These are phyloP conservation scores for Apiotrichum brassicae DNA, from an alignment of 1,284 basidiomycete species.

Conservation along the genomic window DNA sequence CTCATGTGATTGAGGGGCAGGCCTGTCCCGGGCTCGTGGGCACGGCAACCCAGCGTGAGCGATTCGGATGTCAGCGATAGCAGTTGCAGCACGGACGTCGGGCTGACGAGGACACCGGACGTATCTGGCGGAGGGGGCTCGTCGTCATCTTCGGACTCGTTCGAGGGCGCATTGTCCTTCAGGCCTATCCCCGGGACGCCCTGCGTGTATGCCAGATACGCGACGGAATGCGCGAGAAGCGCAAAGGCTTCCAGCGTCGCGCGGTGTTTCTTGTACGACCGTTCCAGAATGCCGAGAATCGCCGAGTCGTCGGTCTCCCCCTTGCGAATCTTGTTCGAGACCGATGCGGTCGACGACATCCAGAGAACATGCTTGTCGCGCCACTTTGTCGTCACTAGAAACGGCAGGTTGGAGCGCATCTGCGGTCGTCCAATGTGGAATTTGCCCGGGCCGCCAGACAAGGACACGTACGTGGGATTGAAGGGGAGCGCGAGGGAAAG, in stretches of 20 bases:
- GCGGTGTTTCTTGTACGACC: slow-evolving; percentile 26
- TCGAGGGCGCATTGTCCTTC: not conserved
- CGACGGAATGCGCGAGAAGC: slow-evolving; percentile 34
- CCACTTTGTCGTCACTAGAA: slow-evolving; percentile 32
- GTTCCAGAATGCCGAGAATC: slow-evolving; percentile 7
- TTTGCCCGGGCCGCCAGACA: not conserved
- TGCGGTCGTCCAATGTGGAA: slow-evolving; percentile 31
- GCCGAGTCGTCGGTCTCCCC: slow-evolving; percentile 5
- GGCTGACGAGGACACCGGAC: slow-evolving; percentile 18
- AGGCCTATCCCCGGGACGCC: slow-evolving; percentile 37
- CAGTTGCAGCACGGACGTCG: slow-evolving; percentile 29
- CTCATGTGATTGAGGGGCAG: slow-evolving; percentile 24
- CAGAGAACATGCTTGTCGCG: slow-evolving; percentile 34
- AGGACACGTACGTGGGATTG: slow-evolving; percentile 10
- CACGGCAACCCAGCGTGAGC: slow-evolving; percentile 23
- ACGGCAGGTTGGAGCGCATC: slow-evolving; percentile 31
- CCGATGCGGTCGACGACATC: slow-evolving; percentile 32
- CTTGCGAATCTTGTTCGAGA: slow-evolving; percentile 19
- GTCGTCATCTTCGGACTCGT: slow-evolving; percentile 15
- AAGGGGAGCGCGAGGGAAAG: slow-evolving; percentile 39
- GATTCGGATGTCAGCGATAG: slow-evolving; percentile 24
- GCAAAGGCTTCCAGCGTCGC: slow-evolving; percentile 35
- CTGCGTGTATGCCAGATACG: slow-evolving; percentile 41
- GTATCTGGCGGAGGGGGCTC: not conserved
- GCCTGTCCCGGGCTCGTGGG: slow-evolving; percentile 35